phyloP scores from a whole-genome alignment of 805 yeast genomes.

The Saccharomycopsis amapae region DNA sequence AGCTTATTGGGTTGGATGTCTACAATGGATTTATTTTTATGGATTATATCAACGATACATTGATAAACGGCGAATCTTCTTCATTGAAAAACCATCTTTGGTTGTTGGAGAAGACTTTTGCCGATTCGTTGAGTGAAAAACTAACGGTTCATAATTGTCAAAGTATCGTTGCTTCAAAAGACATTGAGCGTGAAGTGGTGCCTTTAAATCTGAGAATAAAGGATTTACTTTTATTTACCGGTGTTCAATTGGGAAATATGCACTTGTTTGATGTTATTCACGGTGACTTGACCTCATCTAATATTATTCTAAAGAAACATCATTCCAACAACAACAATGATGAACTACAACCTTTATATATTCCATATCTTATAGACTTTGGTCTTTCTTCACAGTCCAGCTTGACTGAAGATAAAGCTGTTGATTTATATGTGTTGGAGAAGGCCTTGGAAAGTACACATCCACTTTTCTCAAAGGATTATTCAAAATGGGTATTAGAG shows the following conservation, averaged over 20 bases:
- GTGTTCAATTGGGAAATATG: conserved; percentile 58
- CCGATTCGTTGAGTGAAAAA: conserved; percentile 24
- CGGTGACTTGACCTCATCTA: conserved; percentile 92
- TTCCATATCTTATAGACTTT: conserved; percentile 77
- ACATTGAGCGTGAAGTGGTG: conserved; percentile 21
- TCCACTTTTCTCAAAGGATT: conserved; percentile 52
- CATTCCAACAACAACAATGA: conserved; percentile 3
- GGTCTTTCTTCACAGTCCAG: conserved; percentile 77
- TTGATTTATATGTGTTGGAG: conserved; percentile 91
- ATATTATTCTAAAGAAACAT: conserved; percentile 49
- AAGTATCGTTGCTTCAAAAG: conserved; percentile 10
- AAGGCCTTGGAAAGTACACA: conserved; percentile 90
- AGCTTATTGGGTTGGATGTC: conserved; percentile 68
- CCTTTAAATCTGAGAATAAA: conserved; percentile 33
- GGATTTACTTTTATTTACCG: conserved; percentile 46
- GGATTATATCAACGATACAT: conserved; percentile 60
- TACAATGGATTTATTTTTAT: conserved; percentile 80
- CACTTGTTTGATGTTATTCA: conserved; percentile 79
- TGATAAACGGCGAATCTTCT: conserved; percentile 41
- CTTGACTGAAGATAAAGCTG: conserved; percentile 88
- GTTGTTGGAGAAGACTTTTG: conserved; percentile 39
- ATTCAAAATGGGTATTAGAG: conserved; percentile 61
- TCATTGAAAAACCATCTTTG: conserved; percentile 71
- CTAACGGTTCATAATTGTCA: conserved; percentile 21
- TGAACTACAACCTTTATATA: conserved; percentile 23